Evolutionary conservation across 2,329 filamentous ascomycete genomes (phyloP).

Genomic region (Fusarium napiforme): DNA sequence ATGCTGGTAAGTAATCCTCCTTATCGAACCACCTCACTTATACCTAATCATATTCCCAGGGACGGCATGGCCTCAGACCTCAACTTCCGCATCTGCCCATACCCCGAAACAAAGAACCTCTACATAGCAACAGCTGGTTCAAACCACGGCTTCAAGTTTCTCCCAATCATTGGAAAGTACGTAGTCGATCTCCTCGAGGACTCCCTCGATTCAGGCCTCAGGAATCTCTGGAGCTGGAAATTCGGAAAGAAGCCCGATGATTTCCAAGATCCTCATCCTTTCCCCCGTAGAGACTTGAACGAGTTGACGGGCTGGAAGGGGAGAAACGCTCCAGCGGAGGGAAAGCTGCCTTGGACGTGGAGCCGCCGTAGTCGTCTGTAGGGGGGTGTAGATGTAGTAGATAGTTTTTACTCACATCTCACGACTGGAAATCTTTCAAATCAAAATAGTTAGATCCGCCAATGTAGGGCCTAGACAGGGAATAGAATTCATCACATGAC

Average conservation of each 20-base stretch:
- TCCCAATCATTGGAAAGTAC: slow-evolving; percentile 63
- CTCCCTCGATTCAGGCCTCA: slow-evolving; percentile 53
- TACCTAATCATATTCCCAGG: slow-evolving; percentile 24
- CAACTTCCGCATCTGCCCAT: slow-evolving; percentile 43
- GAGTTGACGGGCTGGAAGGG: slow-evolving; percentile 38
- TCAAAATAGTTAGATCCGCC: not conserved
- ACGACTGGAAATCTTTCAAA: not conserved
- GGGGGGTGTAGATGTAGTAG: not conserved
- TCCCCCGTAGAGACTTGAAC: slow-evolving; percentile 30
- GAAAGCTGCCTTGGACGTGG: slow-evolving; percentile 41
- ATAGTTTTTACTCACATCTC: slow-evolving; percentile 16
- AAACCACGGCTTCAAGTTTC: slow-evolving; percentile 65
- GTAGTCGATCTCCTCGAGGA: slow-evolving; percentile 48
- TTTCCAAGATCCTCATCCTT: slow-evolving; percentile 40
- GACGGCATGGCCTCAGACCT: slow-evolving; percentile 47
- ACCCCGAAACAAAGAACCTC: slow-evolving; percentile 46
- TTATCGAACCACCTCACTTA: not conserved
- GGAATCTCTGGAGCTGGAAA: slow-evolving; percentile 52
- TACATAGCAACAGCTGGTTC: slow-evolving; percentile 64
- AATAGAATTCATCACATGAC: slow-evolving; percentile 27
- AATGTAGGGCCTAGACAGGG: slow-evolving; percentile 5
- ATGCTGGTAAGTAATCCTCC: slow-evolving; percentile 55
- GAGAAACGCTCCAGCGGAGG: slow-evolving; percentile 33
- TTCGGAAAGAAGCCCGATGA: slow-evolving; percentile 29
- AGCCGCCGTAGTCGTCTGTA: slow-evolving; percentile 33